Evolutionary conservation across 495 filamentous ascomycete genomes (phyloP).

Genomic region (Platismatia glauca): DNA sequence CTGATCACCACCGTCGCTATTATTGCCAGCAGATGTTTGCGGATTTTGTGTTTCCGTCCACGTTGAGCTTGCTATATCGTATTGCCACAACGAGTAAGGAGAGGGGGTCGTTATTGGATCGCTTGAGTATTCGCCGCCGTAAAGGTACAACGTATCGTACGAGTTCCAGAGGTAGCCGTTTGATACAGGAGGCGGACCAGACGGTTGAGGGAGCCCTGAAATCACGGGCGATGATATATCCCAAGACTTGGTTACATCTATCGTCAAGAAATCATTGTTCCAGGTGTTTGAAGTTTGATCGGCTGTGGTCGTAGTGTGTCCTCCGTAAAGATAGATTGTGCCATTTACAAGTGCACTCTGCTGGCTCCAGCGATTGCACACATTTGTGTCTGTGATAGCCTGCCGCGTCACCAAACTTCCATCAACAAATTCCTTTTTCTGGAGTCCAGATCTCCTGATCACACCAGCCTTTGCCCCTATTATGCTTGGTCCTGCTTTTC

Average conservation of each 20-base stretch:
- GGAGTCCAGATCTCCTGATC: constrained; percentile 13
- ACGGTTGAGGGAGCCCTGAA: constrained; percentile 51
- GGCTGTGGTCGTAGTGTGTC: constrained; percentile 43
- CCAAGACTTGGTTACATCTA: constrained; percentile 60
- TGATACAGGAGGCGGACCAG: constrained; percentile 59
- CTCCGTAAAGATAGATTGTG: constrained; percentile 68
- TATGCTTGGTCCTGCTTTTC: constrained; percentile 12
- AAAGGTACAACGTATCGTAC: constrained; percentile 55
- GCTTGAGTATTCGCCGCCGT: constrained; percentile 63
- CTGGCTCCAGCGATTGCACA: constrained; percentile 60
- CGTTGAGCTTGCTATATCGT: constrained; percentile 44
- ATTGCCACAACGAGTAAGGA: constrained; percentile 55
- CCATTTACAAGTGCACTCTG: constrained; percentile 64
- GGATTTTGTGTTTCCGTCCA: constrained; percentile 55
- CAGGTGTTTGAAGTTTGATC: constrained; percentile 51
- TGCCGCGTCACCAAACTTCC: constrained; percentile 10
- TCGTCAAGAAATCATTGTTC: constrained; percentile 61
- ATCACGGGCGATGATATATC: constrained; percentile 54
- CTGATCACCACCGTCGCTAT: constrained; percentile 42
- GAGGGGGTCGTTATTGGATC: constrained; percentile 42
- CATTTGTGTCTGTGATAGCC: constrained; percentile 39
- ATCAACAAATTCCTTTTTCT: not conserved
- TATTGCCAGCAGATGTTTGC: constrained; percentile 47
- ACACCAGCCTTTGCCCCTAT: constrained; percentile 24
- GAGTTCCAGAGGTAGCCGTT: constrained; percentile 67